Percentiles rank a stretch among this genome's conserved stretches.
phyloP scores from a whole-genome alignment of 2,329 filamentous ascomycete species.

The Plectosphaerella plurivora region DNA sequence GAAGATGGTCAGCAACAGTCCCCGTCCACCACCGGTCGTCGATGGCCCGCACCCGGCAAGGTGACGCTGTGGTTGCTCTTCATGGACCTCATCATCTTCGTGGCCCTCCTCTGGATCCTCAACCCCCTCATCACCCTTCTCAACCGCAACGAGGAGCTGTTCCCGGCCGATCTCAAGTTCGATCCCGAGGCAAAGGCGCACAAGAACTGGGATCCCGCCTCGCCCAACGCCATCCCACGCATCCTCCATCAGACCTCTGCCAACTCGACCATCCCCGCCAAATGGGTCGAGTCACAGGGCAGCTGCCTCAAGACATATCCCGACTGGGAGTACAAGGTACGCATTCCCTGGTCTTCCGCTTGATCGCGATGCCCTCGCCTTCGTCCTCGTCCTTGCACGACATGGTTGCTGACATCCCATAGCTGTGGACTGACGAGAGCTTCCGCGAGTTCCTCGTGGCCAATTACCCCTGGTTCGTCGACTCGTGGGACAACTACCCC shows the following conservation, averaged over 20 bases:
- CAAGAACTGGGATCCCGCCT: slow-evolving; percentile 25
- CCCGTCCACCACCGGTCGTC: neutral
- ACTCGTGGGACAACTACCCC: slow-evolving; percentile 64
- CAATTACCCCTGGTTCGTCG: slow-evolving; percentile 68
- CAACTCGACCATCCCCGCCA: slow-evolving; percentile 4
- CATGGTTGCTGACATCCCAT: no score
- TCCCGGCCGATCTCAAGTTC: slow-evolving; percentile 15
- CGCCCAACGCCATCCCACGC: slow-evolving; percentile 20
- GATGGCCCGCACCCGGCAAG: neutral
- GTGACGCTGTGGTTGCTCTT: neutral
- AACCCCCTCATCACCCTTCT: slow-evolving; percentile 23
- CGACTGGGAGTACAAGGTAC: slow-evolving; percentile 22
- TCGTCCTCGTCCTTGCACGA: no score
- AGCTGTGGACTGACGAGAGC: slow-evolving; percentile 65
- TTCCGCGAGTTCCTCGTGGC: slow-evolving; percentile 62
- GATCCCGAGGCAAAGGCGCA: slow-evolving; percentile 21
- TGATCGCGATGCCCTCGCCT: no score
- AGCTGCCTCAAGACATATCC: slow-evolving; percentile 26
- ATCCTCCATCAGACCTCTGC: slow-evolving; percentile 20
- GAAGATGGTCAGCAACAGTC: no score
- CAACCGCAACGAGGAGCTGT: slow-evolving; percentile 15
- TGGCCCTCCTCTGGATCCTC: slow-evolving; percentile 31
- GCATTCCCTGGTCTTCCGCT: no score
- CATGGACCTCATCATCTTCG: neutral
- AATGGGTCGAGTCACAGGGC: slow-evolving; percentile 25